Evolutionary conservation across 805 yeast genomes (phyloP), one percentile per base, ranked within the genome.

Genomic region (Hanseniaspora valbyensis): DNA sequence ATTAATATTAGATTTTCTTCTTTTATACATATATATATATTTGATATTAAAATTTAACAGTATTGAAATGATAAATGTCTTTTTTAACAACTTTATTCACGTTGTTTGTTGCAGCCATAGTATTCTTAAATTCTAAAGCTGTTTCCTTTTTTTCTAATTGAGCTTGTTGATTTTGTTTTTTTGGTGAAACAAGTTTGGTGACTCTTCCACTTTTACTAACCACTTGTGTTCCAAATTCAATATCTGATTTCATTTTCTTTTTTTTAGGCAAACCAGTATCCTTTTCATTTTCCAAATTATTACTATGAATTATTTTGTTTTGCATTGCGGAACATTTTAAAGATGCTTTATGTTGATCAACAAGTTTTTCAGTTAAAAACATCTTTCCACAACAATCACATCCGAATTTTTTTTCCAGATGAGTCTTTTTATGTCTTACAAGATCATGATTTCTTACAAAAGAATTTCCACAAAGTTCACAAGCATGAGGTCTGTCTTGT

Each of bases 401-500:
- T 25, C 69, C 69, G 57, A 75, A 81, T 25, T 80, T 74, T 54
- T 80, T 80, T 48, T 78, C 88, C 49, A 77, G 73, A 62, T 92
- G 99, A 14, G 89, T 84, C 62, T 85, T 86, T 56, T 78, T 80
- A 61, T 92, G 99, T 54, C 99, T 76, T 54, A 86, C 77, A 58
- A 92, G 71, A 66, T 92, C 99, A 62, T 92, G 98, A 55, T 90
- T 95, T 55, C 99, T 75, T 22, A 92, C 99, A 69, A 92, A 92
- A 34, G 85, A 76, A 57, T 89, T 85, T 3, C 77, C 74, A 65
- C 99, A 92, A 39, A 54, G 57, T 36, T 70, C 72, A 67, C 99
- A 92, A 0, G 74, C 69, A 66, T 86, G 90, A 1, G 99, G 99
- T 55, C 96, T 71, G 64, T 94, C 98, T 62, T 90, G 81, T 44